These are phyloP conservation scores for Ceratopteris richardii DNA, from an alignment of 75 land plant genomes.

Conservation along the genomic window DNA sequence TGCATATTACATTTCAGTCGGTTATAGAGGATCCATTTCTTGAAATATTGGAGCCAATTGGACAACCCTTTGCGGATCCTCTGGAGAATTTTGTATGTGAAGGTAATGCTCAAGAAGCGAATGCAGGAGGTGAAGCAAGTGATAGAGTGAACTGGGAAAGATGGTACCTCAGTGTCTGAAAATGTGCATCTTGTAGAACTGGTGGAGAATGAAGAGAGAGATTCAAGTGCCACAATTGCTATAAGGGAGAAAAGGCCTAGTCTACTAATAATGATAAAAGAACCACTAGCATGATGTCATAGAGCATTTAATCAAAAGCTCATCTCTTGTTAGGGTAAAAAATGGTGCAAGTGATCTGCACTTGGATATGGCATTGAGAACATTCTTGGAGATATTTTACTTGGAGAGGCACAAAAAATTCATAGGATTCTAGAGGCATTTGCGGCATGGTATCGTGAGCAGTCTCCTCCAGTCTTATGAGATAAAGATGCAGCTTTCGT, in stretches of 20 bases:
- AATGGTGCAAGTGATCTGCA: slow-evolving; percentile 78
- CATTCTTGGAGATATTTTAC: slow-evolving; percentile 89
- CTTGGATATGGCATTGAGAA: slow-evolving; percentile 80
- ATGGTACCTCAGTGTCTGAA: neutral
- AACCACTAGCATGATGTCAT: too few species aligned
- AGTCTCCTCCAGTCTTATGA: slow-evolving; percentile 61
- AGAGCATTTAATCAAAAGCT: neutral
- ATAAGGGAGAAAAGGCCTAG: slow-evolving; percentile 12
- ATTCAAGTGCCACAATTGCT: slow-evolving; percentile 31
- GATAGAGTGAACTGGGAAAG: neutral
- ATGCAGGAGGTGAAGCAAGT: neutral
- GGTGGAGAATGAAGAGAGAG: neutral
- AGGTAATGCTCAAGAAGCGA: neutral
- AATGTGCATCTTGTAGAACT: neutral
- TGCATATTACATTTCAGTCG: too few species aligned
- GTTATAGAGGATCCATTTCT: slow-evolving; percentile 87
- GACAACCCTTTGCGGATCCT: too few species aligned
- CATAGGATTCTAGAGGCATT: slow-evolving; percentile 97
- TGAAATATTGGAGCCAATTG: slow-evolving; percentile 12
- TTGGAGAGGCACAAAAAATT: slow-evolving; percentile 97
- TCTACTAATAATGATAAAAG: too few species aligned
- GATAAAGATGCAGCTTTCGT: slow-evolving; percentile 91
- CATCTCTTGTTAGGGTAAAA: slow-evolving; percentile 38
- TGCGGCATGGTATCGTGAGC: slow-evolving; percentile 90
- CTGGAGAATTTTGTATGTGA: too few species aligned